Evolutionary conservation across 2,329 filamentous ascomycete genomes (phyloP), one percentile per base, ranked within the genome.

Genomic region (Neopestalotiopsis rosae): DNA sequence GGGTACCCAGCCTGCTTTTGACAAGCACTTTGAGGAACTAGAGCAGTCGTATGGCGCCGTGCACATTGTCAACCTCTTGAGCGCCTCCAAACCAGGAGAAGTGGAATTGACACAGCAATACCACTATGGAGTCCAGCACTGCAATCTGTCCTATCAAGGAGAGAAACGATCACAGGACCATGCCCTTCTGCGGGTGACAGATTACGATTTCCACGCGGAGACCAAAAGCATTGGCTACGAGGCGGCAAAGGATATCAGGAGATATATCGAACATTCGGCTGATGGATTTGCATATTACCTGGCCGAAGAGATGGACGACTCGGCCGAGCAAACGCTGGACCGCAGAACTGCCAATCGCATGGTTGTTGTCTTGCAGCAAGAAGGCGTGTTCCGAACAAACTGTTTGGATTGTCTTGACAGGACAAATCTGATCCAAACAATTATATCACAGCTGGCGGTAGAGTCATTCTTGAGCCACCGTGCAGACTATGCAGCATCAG

Each of bases 161-260:
- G 88, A 87, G 24, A 85, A 88, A 45, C 84, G 85, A 34, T 85
- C 86, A 2, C 81, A 83, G 49, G 93, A 94, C 70, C 93, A 95
- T 75, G 89, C 92, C 62, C 86, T 98, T 49, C 81, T 98, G 38
- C 88, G 89, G 71, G 88, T 92, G 69, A 97, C 95, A 1, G 94
- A 97, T 76, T 99, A 96, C 77, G 96, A 99, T 80, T 98, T 99
- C 70, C 95, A 98, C 77, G 95, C 95, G 3, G 94, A 98, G 79
- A 97, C 96, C 1, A 92, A 92, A 75, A 94, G 93, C 0, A 92
- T 89, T 68, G 95, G 95, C 3, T 98, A 98, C 77, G 94, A 97
- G 78, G 94, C 94, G 68, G 96, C 95, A n/a, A 91, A 88, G 73
- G 89, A 92, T 74, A 97, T 99, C 71, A 90, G 91, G 61, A 87